Base-by-base conservation (phyloP, 805 yeast genomes). In the Kluyveromyces dobzhanskii region DNA sequence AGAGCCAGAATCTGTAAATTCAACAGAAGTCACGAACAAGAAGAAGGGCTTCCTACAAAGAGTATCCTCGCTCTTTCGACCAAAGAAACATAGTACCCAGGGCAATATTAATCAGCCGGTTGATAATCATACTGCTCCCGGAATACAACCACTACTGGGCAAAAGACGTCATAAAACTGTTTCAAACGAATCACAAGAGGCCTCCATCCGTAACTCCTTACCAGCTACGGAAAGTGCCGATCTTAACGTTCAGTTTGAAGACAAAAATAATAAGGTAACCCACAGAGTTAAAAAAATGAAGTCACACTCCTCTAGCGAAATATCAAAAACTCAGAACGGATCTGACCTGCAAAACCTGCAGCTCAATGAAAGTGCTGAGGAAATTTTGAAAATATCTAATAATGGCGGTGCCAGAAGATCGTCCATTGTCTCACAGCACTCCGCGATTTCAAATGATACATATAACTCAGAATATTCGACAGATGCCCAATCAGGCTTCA, bases 391-490 rank as follows among this genome's bases (percentile, higher is more conserved):
- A 36, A 35, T 48, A 3, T 39, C 45, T 10, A 27, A 38, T 6
- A 32, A 43, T 16, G 19, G 43, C 43, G 51, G 54, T 44, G 41
- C 62, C 21, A 57, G 80, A 36, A 79, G 80, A 3, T 63, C 66
- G 0, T 76, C 82, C 1, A 65, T 68, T 29, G 52, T 75, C 1
- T 76, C 81, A 0, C 70, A 73, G 17, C 67, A 67, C 39, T 72
- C 78, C 0, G 53, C 66, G 2, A 60, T 69, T n/a, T 71, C 76
- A 0, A 66, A 59, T 35, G 57, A 62, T 31, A 71, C 78, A 0
- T 66, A 68, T 3, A 58, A 66, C 29, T 75, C 80, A 0, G 80
- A 75, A 40, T 66, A 70, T 30, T 73, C 79, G 0, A 70, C 73
- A 4, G 58, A 59, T 27, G 62, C 30, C 6, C 37, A 34, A 17